Conservation (phyloP, 331 rosid genomes). For the Acacia concinna region DNA sequence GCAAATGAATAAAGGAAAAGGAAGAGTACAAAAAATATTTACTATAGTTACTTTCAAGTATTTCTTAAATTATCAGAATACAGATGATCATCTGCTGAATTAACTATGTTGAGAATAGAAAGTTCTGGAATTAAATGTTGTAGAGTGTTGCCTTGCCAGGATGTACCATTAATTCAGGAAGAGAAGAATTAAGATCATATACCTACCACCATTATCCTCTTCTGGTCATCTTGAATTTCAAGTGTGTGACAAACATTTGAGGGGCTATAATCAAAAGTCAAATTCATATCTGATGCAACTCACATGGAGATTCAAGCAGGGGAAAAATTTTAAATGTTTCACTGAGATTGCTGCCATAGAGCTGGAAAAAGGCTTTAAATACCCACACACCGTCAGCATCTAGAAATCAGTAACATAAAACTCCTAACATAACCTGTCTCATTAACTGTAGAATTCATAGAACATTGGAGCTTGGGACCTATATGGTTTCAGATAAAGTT, state of each 20-base stretch:
- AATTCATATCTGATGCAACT: not conserved
- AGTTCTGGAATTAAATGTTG: not conserved
- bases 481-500: not conserved
- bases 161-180: not conserved
- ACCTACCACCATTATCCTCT: not conserved
- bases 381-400: not conserved
- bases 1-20: slow-evolving; percentile 7
- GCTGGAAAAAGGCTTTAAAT: not conserved
- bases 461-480: not conserved
- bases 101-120: too few relatives aligned
- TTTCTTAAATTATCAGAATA: slow-evolving; percentile 6
- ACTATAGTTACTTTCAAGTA: slow-evolving; percentile 4
- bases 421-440: not conserved
- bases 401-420: not conserved
- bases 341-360: not conserved
- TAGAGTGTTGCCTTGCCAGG: not conserved
- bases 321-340: not conserved
- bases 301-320: not conserved
- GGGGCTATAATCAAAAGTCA: not conserved
- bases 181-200: not conserved
- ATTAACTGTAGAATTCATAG: not conserved
- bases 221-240: not conserved
- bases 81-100: slow-evolving; percentile 11
- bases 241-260: not conserved
- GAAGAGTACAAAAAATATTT: not conserved